Base-by-base conservation (phyloP, 2,329 filamentous ascomycete species). In the Diplodia corticola region DNA sequence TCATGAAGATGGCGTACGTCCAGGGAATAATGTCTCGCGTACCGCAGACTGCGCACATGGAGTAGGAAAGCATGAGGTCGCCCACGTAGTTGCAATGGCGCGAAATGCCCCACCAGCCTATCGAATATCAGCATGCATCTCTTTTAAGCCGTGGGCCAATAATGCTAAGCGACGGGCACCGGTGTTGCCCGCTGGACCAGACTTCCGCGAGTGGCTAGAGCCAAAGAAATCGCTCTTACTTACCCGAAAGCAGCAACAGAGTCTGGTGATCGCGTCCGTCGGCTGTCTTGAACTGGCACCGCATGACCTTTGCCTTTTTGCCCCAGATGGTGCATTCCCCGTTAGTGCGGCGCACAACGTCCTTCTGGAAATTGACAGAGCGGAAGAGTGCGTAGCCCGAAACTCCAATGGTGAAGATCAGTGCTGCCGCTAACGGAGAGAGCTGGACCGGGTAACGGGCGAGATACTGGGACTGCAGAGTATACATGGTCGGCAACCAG, bases 381-480 rank as follows among this genome's bases (percentile, higher is more conserved):
- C 81, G 79, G 71, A 83, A 83, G 4, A 83, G 63, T 0, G 72
- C 68, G 65, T 83, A 83, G 4, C 81, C 81, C 66, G 74, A 65
- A 51, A 78, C 22, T 53, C 78, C 78, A 20, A 73, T 69, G 9
- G 63, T 22, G 20, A 79, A 68, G 30, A 79, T 69, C 20, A 68
- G 67, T 3, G 70, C 37, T 2, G 75, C 76, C 9, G 67, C 57
- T 1, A 74, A 22, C n/a, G 55, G 17, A n/a, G 73, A 60, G 40
- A 79, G 57, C 57, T 71, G 59, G 59, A 78, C 53, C 37, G 81
- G 81, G 64, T 83, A 79, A 1, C 73, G 71, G 2, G 80, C 79
- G 0, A 84, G 73, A 60, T 82, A 84, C 67, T 84, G 82, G 0
- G 77, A 77, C 67, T 84, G 82, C 0, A 83, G 75, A 0, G 82